Percentiles rank a stretch among this genome's conserved stretches.
phyloP scores from a whole-genome alignment of 2,329 filamentous ascomycete species.

The Penicillium sp. region DNA sequence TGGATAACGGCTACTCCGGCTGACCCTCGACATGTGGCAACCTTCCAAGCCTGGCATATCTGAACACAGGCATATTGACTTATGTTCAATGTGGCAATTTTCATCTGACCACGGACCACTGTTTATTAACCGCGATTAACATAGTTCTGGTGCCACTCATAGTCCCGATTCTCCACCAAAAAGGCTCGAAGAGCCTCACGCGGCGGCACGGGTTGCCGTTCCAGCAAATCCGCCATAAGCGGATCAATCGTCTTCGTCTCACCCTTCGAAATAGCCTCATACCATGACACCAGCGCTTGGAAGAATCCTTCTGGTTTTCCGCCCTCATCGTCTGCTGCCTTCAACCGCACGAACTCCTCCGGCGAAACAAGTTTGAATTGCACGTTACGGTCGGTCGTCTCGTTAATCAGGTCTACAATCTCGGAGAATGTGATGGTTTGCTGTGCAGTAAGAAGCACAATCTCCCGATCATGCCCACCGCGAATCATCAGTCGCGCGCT shows the following conservation, averaged over 20 bases:
- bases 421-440: slow-evolving; percentile 36
- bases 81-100: not conserved
- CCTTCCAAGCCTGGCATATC: not conserved
- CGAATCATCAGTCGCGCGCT: slow-evolving; percentile 51
- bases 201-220: slow-evolving; percentile 44
- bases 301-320: slow-evolving; percentile 43
- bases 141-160: slow-evolving; percentile 50
- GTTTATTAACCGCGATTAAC: slow-evolving; percentile 17
- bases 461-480: slow-evolving; percentile 38
- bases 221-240: slow-evolving; percentile 47
- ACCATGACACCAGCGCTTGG: slow-evolving; percentile 44
- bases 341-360: slow-evolving; percentile 36
- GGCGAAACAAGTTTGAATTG: slow-evolving; percentile 35
- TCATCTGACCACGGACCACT: not conserved
- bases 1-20: slow-evolving; percentile 2
- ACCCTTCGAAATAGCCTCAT: slow-evolving; percentile 47
- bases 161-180: slow-evolving; percentile 34
- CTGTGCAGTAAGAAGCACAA: slow-evolving; percentile 42
- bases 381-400: slow-evolving; percentile 35
- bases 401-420: slow-evolving; percentile 41
- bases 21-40: not conserved
- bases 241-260: slow-evolving; percentile 46
- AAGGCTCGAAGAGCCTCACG: slow-evolving; percentile 35
- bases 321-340: slow-evolving; percentile 36
- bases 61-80: not conserved